Conservation (phyloP, 1,139 yeast species). For the Blastobotrys ciferrii region DNA sequence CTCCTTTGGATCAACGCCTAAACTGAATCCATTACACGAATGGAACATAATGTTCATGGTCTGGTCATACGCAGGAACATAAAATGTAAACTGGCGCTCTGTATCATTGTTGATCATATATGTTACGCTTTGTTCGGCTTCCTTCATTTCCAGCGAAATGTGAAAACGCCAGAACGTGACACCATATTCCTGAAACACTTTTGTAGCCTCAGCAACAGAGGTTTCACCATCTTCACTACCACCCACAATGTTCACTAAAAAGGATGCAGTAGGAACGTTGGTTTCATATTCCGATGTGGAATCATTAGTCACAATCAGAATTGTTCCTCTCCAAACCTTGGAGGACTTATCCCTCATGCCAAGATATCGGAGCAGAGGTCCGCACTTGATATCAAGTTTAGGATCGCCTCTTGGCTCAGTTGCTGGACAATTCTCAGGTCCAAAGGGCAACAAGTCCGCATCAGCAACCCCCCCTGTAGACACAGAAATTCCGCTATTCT, state of each 20-base stretch:
- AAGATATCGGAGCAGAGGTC: slow-evolving; percentile 70
- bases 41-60: slow-evolving; percentile 78
- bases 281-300: slow-evolving; percentile 33
- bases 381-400: slow-evolving; percentile 58
- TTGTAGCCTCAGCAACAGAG: slow-evolving; percentile 20
- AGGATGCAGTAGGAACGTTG: slow-evolving; percentile 12
- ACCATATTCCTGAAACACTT: slow-evolving; percentile 48
- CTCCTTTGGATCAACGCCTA: slow-evolving; percentile 61
- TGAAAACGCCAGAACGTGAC: slow-evolving; percentile 63
- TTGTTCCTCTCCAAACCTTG: slow-evolving; percentile 59
- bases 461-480: background rate
- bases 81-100: slow-evolving; percentile 49
- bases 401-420: slow-evolving; percentile 31
- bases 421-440: slow-evolving; percentile 9
- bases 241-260: background rate
- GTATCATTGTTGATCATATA: slow-evolving; percentile 54
- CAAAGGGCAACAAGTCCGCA: background rate
- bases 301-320: slow-evolving; percentile 59
- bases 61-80: slow-evolving; percentile 54
- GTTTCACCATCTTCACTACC: background rate
- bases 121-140: slow-evolving; percentile 56
- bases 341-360: slow-evolving; percentile 55
- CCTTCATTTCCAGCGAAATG: slow-evolving; percentile 48
- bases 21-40: slow-evolving; percentile 92
- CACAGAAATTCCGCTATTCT: background rate